These are phyloP conservation scores for Pascua guehoae DNA, from an alignment of 1,284 basidiomycete species.

Conservation along the genomic window DNA sequence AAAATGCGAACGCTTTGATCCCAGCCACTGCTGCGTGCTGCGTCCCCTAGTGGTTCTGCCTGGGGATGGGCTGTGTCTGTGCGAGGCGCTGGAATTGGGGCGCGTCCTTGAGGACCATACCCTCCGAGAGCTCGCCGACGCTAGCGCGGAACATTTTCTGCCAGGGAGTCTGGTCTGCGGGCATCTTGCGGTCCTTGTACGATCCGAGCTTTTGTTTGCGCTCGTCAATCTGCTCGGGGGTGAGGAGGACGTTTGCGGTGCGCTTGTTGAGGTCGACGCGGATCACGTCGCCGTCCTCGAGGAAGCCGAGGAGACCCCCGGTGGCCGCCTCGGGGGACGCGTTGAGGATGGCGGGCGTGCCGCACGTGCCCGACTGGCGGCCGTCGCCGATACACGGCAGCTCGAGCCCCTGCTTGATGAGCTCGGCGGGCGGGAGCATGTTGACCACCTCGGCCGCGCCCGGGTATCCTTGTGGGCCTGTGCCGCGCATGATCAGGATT, in stretches of 20 bases:
- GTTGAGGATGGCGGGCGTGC: conserved; percentile 48
- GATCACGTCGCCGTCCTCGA: conserved; percentile 46
- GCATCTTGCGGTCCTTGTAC: conserved; percentile 26
- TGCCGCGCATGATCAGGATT: conserved; percentile 47
- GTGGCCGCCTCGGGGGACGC: conserved; percentile 46
- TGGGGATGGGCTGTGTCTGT: conserved; percentile 37
- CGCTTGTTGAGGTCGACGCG: conserved; percentile 44
- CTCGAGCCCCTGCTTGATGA: conserved; percentile 48
- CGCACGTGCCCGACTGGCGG: conserved; percentile 46
- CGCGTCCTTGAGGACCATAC: conserved; percentile 45
- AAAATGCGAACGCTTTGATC: too few species aligned
- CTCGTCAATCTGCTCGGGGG: conserved; percentile 32
- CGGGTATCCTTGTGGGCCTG: conserved; percentile 46
- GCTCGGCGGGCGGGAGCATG: conserved; percentile 46
- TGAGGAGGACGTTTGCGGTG: conserved; percentile 37
- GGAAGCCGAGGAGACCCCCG: conserved; percentile 45
- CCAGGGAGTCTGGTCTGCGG: conserved; percentile 46
- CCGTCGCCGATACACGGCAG: conserved; percentile 50
- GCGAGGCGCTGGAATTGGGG: conserved; percentile 48
- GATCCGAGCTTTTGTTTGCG: conserved; percentile 37
- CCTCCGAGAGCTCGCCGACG: conserved; percentile 43
- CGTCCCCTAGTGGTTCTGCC: conserved; percentile 40
- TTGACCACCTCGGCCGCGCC: conserved; percentile 48
- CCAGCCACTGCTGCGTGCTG: too few species aligned
- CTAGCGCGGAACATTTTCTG: conserved; percentile 46